Conservation (phyloP, 2,329 filamentous ascomycete species). For the Alternaria ethzedia region DNA sequence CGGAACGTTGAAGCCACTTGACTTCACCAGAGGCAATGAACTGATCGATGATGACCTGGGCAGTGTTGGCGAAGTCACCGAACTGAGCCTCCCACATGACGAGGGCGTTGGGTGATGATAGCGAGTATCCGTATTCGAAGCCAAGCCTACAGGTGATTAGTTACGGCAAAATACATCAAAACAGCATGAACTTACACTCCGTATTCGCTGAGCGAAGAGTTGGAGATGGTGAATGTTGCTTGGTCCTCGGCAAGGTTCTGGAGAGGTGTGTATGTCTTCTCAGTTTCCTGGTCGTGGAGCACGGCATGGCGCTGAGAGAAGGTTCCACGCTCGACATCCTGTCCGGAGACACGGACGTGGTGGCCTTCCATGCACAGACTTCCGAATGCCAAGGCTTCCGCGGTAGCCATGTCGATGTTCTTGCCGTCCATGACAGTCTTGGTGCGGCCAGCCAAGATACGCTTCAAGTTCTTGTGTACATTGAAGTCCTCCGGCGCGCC, state of each 20-base stretch:
- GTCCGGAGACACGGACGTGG: constrained; percentile 95
- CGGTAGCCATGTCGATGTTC: constrained; percentile 97
- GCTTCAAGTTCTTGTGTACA: constrained; percentile 94
- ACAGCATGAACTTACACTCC: constrained; percentile 60
- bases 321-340: constrained; percentile 99
- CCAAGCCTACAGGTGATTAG: constrained; percentile 69
- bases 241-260: constrained; percentile 90
- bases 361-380: constrained; percentile 90
- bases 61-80: constrained; percentile 99
- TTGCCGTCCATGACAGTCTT: constrained; percentile 92
- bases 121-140: constrained; percentile 98
- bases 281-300: constrained; percentile 95
- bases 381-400: constrained; percentile 93
- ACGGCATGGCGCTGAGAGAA: constrained; percentile 98
- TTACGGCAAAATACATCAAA: background rate
- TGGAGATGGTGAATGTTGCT: constrained; percentile 94
- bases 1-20: constrained; percentile 98
- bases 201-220: constrained; percentile 83
- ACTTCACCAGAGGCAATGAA: constrained; percentile 97
- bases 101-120: constrained; percentile 94
- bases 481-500: constrained; percentile 82
- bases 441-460: constrained; percentile 85
- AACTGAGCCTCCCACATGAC: constrained; percentile 99
- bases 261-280: constrained; percentile 90
- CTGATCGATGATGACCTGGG: constrained; percentile 98